phyloP scores from a whole-genome alignment of 2,329 filamentous ascomycete species.

The Lachnellula suecica region DNA sequence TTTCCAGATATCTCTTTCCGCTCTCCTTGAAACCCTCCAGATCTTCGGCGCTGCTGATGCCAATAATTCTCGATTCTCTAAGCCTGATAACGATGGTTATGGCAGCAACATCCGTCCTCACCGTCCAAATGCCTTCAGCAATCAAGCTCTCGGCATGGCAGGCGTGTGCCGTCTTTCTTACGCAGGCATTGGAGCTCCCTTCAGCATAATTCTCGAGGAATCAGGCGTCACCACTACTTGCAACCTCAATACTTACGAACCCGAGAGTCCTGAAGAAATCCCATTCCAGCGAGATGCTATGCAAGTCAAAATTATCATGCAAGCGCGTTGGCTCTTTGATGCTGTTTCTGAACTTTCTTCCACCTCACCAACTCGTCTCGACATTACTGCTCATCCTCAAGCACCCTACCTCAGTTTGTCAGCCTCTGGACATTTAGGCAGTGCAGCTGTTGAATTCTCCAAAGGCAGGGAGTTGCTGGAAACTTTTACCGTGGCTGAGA shows the following conservation, averaged over 20 bases:
- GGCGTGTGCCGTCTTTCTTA: conserved; percentile 87
- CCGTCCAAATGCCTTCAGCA: conserved; percentile 74
- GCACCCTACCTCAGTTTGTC: conserved; percentile 75
- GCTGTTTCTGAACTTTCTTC: conserved; percentile 65
- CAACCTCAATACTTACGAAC: conserved; percentile 84
- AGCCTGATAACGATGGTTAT: conserved; percentile 59
- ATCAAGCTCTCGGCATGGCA: conserved; percentile 77
- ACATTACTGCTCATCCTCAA: conserved; percentile 57
- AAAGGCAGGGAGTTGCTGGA: conserved; percentile 68
- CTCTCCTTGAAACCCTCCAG: conserved; percentile 89
- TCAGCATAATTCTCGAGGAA: conserved; percentile 85
- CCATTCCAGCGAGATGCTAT: conserved; percentile 81
- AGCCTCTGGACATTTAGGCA: conserved; percentile 58
- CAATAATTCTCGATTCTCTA: conserved; percentile 51
- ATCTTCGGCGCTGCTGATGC: conserved; percentile 88
- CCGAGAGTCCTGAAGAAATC: conserved; percentile 74
- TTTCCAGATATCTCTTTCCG: conserved; percentile 85
- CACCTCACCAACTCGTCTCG: conserved; percentile 67
- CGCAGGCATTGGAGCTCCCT: conserved; percentile 68
- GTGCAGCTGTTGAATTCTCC: conserved; percentile 66
- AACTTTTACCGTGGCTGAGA: conserved; percentile 64
- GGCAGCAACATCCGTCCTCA: conserved; percentile 62
- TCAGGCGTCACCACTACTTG: conserved; percentile 85
- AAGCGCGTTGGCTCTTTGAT: conserved; percentile 69
- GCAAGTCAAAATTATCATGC: conserved; percentile 93